These are phyloP conservation scores for Arthrobotrys sphaeroides DNA, from an alignment of 2,329 filamentous ascomycete genomes.

Conservation along the genomic window DNA sequence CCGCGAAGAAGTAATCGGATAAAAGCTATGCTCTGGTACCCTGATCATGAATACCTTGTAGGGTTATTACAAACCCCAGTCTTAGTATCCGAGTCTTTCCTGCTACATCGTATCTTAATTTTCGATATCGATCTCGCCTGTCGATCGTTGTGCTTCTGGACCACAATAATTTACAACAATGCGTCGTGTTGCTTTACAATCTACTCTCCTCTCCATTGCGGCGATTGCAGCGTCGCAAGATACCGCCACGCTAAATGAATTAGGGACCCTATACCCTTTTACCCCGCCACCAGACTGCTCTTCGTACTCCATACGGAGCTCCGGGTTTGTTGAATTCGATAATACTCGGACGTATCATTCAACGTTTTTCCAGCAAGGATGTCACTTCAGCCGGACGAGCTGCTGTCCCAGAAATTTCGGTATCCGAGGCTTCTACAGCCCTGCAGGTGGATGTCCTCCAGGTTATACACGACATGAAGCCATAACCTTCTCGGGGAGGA, in stretches of 20 bases:
- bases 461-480: not conserved
- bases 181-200: not conserved
- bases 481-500: not conserved
- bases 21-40: no score
- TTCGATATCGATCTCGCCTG: no score
- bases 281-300: not conserved
- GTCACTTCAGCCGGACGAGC: not conserved
- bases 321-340: not conserved
- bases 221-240: not conserved
- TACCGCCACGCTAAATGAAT: not conserved
- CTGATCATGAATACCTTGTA: no score
- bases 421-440: constrained; percentile 5
- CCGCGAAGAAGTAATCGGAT: no score
- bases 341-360: not conserved
- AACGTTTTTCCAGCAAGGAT: not conserved
- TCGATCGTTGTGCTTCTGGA: not conserved
- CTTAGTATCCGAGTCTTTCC: no score
- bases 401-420: not conserved
- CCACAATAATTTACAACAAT: not conserved
- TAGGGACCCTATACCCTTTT: not conserved
- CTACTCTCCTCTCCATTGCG: not conserved
- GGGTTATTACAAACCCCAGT: no score
- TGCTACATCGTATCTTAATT: no score
- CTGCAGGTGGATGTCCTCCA: not conserved
- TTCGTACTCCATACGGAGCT: not conserved